Base-by-base conservation (phyloP, 1,139 yeast species). In the Zygosaccharomyces sapae region DNA sequence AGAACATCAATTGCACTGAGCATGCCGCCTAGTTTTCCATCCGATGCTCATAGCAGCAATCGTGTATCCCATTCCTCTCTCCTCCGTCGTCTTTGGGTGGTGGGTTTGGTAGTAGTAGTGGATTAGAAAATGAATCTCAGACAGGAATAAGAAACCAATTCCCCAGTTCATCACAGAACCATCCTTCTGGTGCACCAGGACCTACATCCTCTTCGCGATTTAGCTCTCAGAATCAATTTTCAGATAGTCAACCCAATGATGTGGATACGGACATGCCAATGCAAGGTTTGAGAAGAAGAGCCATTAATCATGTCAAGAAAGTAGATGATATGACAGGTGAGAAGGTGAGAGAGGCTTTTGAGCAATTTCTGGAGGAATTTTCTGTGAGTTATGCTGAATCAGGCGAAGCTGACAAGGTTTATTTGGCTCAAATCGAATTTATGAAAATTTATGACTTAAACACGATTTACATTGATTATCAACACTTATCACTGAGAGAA, bases 311-410 rank as follows among this genome's bases (percentile, higher is more conserved):
- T 34, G 88, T 90, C 44, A 90, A 95, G 33, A 87, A 86, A 65
- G 96, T 92, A 27, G 80, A 80, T 18, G 98, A 92, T 71, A 80
- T 83, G 37, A 89, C 96, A 4, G 97, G 96, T 51, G 97, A 90
- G 64, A 86, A 88, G 58, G 97, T 92, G 12, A 77, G 94, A 45
- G 96, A 89, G 65, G 82, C 94, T 25, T 92, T 92, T 65, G 96
- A 89, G 65, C 80, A 77, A 56, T 92, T 92, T 63, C 70, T 92
- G 52, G 87, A 84, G 63, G 84, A 80, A 39, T 87, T 73, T 59
- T 40, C 59, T 2, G 45, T 56, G 7, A 44, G 43, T 12, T 52
- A 54, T n/a, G 49, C 54, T 24, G 59, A 56, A 30, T 51, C 56
- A 10, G 57, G 50, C 24, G 58, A 53, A 67, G 70, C 69, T 37